These are phyloP conservation scores for Diplodia scrobiculata DNA, from an alignment of 2,329 filamentous ascomycete genomes.

Conservation along the genomic window DNA sequence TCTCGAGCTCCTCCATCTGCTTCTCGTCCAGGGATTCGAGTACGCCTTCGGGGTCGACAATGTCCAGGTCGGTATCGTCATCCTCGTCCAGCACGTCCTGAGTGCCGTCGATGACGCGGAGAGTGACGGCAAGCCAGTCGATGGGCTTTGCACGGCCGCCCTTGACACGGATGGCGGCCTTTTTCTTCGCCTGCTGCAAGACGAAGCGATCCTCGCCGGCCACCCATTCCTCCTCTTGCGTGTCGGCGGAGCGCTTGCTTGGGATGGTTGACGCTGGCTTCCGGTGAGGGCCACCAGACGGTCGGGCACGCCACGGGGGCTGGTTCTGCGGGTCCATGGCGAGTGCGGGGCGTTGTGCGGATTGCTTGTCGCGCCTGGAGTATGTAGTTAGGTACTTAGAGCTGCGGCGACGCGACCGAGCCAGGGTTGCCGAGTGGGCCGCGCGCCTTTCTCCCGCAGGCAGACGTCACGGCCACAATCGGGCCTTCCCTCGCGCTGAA, in stretches of 20 bases:
- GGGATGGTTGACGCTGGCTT: slow-evolving; percentile 41
- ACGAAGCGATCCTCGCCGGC: slow-evolving; percentile 96
- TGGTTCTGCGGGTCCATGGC: slow-evolving; percentile 41
- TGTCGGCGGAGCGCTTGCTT: slow-evolving; percentile 51
- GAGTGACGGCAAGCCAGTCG: slow-evolving; percentile 87
- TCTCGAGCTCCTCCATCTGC: slow-evolving; percentile 74
- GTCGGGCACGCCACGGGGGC: slow-evolving; percentile 41
- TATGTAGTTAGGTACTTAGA: neutral
- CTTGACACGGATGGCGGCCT: slow-evolving; percentile 90
- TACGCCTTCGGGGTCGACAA: slow-evolving; percentile 78
- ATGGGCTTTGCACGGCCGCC: slow-evolving; percentile 89
- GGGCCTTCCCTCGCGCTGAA: neutral
- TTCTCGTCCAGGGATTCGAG: slow-evolving; percentile 70
- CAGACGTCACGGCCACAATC: neutral
- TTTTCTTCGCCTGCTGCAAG: slow-evolving; percentile 95
- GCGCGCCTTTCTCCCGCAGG: neutral
- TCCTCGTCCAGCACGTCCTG: slow-evolving; percentile 81
- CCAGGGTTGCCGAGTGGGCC: slow-evolving; percentile 11
- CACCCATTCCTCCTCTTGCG: slow-evolving; percentile 67
- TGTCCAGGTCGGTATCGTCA: slow-evolving; percentile 72
- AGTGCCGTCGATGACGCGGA: slow-evolving; percentile 84
- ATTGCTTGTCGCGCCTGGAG: neutral
- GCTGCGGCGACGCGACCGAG: neutral
- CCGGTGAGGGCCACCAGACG: slow-evolving; percentile 34
- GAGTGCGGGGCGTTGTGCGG: neutral